Evolutionary conservation across 306 rosid genomes (phyloP), one percentile per base, ranked within the genome.

Genomic region (Erythrophleum fordii): DNA sequence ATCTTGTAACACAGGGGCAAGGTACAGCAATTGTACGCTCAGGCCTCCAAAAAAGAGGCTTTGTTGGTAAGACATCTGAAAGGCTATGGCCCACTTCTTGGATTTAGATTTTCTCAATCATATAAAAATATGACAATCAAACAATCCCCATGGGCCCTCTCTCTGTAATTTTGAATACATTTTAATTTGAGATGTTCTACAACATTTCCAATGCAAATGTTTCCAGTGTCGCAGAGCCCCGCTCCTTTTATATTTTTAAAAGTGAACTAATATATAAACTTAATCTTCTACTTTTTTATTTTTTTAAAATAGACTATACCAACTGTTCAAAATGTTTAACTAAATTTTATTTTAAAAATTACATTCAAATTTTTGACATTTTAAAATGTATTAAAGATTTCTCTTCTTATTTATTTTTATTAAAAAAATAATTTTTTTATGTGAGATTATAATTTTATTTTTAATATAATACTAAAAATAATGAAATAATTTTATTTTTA

Each of bases 141-240:
- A 28, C 3, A 59, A 26, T 26, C 11, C 66, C 26, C 3, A 56
- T 56, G 31, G 62, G 2, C 5, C 66, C 39, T 26, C 39, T 28
- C 13, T 5, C 1, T 26, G 8, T 7, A 26, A 26, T 13, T 29
- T 61, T 28, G 22, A 28, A 12, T 20, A 37, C 42, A 13, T 61
- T 14, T 61, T 61, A 6, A 61, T 29, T 29, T 61, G 41, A 6
- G 11, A 61, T 14, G 5, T 29, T 61, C 34, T 29, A 1, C 37
- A 34, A 29, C 68, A 61, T 61, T 61, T 61, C 68, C 68, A 14
- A 61, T 61, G 68, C 68, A 29, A 31, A 28, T 61, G 68, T 61
- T 59, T 59, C 9, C 65, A 4, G 8, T 11, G 5, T 6, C 29
- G 6, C 1, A 12, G 25, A 8, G 8, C 59, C 18, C 25, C n/a